Conservation (phyloP, 2,329 filamentous ascomycete genomes). For the Colletotrichum lentis region DNA sequence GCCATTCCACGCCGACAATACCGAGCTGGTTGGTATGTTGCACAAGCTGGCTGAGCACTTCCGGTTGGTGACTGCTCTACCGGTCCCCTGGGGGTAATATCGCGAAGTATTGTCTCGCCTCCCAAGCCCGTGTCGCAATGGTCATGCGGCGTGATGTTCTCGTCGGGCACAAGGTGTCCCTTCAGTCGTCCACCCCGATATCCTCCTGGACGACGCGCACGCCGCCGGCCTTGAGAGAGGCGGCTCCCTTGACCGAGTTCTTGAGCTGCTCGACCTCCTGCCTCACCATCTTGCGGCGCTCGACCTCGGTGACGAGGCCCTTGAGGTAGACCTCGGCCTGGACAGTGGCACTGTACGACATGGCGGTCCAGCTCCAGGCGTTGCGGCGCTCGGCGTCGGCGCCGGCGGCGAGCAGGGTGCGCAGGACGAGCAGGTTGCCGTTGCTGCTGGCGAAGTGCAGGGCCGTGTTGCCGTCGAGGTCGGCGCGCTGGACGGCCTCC, state of each 20-base stretch:
- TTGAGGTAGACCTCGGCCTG: constrained; percentile 88
- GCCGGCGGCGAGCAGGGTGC: constrained; percentile 80
- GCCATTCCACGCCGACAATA: not conserved
- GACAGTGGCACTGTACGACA: constrained; percentile 83
- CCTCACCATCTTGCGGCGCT: constrained; percentile 62
- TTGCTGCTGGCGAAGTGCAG: constrained; percentile 86
- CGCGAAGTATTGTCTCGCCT: not conserved
- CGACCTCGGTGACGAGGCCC: constrained; percentile 75
- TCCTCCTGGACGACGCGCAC: constrained; percentile 55
- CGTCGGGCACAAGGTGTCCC: not conserved
- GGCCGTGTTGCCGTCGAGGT: constrained; percentile 82
- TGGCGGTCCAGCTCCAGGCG: constrained; percentile 80
- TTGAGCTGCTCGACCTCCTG: constrained; percentile 51
- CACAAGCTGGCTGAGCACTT: not conserved
- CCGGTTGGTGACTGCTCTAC: not conserved
- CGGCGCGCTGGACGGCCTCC: constrained; percentile 64
- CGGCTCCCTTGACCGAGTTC: constrained; percentile 47
- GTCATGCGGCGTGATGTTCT: not conserved
- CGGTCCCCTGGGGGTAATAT: not conserved
- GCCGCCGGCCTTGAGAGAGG: constrained; percentile 48
- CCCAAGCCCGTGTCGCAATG: not conserved
- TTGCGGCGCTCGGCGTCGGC: constrained; percentile 78
- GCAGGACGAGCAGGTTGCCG: constrained; percentile 78
- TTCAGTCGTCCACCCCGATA: constrained; percentile 46
- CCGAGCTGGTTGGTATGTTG: not conserved